Base-by-base conservation (phyloP, 1,284 basidiomycete species). In the Sparassis latifolia region DNA sequence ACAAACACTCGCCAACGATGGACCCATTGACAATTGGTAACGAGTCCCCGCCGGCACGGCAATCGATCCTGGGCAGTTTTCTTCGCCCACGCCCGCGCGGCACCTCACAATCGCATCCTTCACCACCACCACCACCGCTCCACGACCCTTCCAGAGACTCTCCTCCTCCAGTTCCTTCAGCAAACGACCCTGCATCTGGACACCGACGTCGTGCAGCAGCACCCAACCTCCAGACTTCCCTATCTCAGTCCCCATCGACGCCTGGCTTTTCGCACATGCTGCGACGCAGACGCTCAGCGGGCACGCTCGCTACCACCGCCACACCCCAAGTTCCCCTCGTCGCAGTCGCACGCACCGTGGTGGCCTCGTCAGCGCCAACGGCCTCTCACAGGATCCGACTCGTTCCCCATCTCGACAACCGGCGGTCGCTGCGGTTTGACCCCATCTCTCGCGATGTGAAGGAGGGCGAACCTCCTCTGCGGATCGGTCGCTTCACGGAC, bases 401-500 rank as follows among this genome's bases (percentile, higher is more conserved):
- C 50, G 95, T 97, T 2, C 96, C 95, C 3, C 91, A 97, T 65
- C 85, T 98, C 61, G 94, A 98, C 65, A 85, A 86, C 10, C 83
- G 89, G 12, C 84, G 93, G 46, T 91, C 92, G 0, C 82, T 98
- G 10, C 83, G 90, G 52, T 98, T 98, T 70, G 94, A 97, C 47
- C 89, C 95, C 48, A 92, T 97, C 73, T 77, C 82, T 45, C 83
- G 95, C 31, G 92, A 97, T 66, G 76, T 94, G 55, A 73, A 71
- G 41, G 81, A 85, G 55, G 81, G 74, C 57, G 84, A 83, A 57
- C 62, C 80, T 0, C 71, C 90, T 0, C 76, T 97, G 20, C 90
- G 92, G 58, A 91, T 97, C 52, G 93, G 93, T 2, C 80, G 93
- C 39, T 97, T 96, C 76, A 96, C 92, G 0, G 94, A 96, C 65